Conservation (phyloP, 345 rosid genomes). For the Salix dunnii region DNA sequence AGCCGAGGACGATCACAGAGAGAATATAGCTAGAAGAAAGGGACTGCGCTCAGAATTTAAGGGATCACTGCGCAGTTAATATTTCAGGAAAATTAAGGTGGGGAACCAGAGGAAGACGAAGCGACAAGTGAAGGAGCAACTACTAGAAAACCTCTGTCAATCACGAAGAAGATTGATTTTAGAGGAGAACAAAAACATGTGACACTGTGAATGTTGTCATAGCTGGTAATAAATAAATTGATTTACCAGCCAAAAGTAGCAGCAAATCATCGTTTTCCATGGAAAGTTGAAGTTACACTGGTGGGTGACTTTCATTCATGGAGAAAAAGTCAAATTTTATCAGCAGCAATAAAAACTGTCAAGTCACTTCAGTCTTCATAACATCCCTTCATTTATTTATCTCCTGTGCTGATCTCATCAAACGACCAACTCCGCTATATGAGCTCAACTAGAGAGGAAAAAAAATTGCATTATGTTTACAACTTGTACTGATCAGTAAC, state of each 20-base stretch:
- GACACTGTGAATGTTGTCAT: no score
- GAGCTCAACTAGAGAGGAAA: not conserved
- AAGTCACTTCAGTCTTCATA: not conserved
- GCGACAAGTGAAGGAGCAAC: not conserved
- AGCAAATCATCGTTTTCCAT: not conserved
- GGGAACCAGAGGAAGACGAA: not conserved
- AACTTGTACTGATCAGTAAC: not conserved
- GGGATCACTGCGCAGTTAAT: no score
- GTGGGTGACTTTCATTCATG: not conserved
- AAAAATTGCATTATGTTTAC: not conserved
- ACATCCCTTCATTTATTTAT: not conserved
- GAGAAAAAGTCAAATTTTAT: constrained; percentile 1
- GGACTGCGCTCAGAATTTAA: no score
- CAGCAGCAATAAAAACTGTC: not conserved
- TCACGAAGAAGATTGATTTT: not conserved
- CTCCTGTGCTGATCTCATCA: not conserved
- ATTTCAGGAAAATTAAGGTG: not conserved
- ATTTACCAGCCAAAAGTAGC: not conserved
- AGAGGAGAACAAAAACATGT: not conserved
- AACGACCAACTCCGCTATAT: not conserved
- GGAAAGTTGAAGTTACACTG: constrained; percentile 3
- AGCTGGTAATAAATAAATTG: not conserved
- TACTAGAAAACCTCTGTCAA: not conserved
- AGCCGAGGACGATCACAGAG: not conserved
- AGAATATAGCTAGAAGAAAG: not conserved